Conservation (phyloP, 345 rosid species). For the Carallia brachiata region DNA sequence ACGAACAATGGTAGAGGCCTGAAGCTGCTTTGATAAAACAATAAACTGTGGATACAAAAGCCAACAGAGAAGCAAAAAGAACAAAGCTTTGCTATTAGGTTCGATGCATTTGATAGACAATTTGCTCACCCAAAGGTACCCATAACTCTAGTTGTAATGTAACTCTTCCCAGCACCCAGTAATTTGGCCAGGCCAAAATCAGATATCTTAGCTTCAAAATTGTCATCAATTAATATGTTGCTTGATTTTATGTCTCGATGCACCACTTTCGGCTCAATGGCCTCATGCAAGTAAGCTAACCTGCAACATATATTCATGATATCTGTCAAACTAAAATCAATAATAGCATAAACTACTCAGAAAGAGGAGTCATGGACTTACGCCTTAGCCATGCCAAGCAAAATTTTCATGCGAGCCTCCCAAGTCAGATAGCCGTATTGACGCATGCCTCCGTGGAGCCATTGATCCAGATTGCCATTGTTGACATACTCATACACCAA, state of each 20-base stretch:
- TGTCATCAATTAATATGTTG: slow-evolving; percentile 82
- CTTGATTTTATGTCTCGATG: slow-evolving; percentile 98
- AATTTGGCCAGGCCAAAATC: slow-evolving; percentile 94
- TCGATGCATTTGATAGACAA: slow-evolving; percentile 6
- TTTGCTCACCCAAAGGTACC: slow-evolving; percentile 93
- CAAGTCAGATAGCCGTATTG: slow-evolving; percentile 79
- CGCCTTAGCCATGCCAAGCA: slow-evolving; percentile 95
- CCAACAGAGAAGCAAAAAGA: background rate
- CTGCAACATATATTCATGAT: slow-evolving; percentile 36
- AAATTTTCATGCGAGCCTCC: slow-evolving; percentile 87
- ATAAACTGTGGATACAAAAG: slow-evolving; percentile 9
- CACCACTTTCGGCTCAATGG: slow-evolving; percentile 98
- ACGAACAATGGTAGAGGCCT: background rate
- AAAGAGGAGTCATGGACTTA: slow-evolving; percentile 31
- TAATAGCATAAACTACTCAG: slow-evolving; percentile 1
- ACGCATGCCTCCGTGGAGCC: slow-evolving; percentile 86
- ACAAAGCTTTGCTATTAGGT: background rate
- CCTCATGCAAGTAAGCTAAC: slow-evolving; percentile 89
- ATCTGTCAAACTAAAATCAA: slow-evolving; percentile 11
- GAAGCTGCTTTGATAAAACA: slow-evolving; percentile 2
- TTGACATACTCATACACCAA: slow-evolving; percentile 86
- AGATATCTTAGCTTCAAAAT: slow-evolving; percentile 85
- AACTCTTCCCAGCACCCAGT: slow-evolving; percentile 86
- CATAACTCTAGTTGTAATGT: slow-evolving; percentile 93
- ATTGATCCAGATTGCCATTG: slow-evolving; percentile 93